A percentile compares a stretch with the other conserved stretches of the same genome.
These are phyloP conservation scores for Fragilaria crotonensis DNA, from an alignment of 108 stramenopile species.

Conservation along the genomic window DNA sequence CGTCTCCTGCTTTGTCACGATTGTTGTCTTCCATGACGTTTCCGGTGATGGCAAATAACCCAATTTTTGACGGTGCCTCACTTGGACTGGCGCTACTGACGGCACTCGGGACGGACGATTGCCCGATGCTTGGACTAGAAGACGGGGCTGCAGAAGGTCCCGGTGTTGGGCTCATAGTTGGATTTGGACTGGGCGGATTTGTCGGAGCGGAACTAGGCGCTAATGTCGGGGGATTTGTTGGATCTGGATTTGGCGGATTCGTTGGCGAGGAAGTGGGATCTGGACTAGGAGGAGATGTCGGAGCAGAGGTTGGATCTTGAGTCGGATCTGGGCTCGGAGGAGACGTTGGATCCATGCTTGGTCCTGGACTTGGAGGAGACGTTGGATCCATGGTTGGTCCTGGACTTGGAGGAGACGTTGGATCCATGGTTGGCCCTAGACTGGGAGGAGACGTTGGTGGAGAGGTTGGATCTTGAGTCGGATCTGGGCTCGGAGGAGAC, in stretches of 20 bases:
- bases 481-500: not conserved
- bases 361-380: not conserved
- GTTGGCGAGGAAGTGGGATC: not conserved
- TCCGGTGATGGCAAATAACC: too few relatives aligned
- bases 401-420: not conserved
- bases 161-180: not conserved
- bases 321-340: not conserved
- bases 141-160: not conserved
- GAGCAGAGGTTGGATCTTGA: not conserved
- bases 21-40: too few relatives aligned
- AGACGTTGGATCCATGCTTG: not conserved
- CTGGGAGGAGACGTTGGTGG: not conserved
- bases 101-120: not conserved
- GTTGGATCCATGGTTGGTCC: not conserved
- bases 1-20: too few relatives aligned
- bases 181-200: not conserved
- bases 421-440: not conserved
- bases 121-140: not conserved
- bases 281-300: not conserved
- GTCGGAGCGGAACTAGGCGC: not conserved
- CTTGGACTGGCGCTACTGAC: not conserved
- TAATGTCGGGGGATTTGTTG: not conserved
- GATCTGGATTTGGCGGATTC: not conserved
- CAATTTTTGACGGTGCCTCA: not conserved
- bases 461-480: not conserved